Evolutionary conservation across 768 basidiomycete species (phyloP), one percentile per base, ranked within the genome.

Genomic region (Psilocybe sp.): DNA sequence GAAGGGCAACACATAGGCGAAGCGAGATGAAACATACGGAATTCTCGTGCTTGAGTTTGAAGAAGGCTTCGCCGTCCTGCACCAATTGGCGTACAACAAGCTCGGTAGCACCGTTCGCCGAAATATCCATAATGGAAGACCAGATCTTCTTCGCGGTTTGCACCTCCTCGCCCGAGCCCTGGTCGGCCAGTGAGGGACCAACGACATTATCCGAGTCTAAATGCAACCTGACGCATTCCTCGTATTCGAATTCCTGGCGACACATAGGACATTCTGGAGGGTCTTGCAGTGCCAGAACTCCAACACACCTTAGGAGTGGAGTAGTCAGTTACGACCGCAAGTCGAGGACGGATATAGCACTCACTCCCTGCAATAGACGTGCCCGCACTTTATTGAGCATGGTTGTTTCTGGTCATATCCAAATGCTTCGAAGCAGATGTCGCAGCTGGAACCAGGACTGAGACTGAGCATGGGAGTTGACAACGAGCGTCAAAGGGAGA

Each of bases 391-490:
- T 58, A 89, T 85, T 43, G 80, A 76, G 60, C 83, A 80, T 44
- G 87, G 86, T 7, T 76, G 72, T 61, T 79, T 82, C 40, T 56
- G 56, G 44, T 78, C 78, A 46, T 64, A 64, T 44, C 72, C 73
- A 62, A 84, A 89, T 31, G 69, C 65, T 57, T 89, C 87, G 57
- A 84, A 74, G 69, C 88, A 90, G 60, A 89, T 78, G 69, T 89
- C 87, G 76, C 87, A 90, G 43, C 73, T 71, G 59, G 87, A 88
- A 59, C 76, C 77, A 52, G 79, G 62, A 59, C 79, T 78, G 64
- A 87, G 64, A 64, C 77, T 79, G 59, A 89, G 77, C 89, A 89
- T 89, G 52, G 53, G 55, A 47, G 50, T 54, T 57, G 55, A 69
- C 69, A 65, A 65, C 58, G 63, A 65, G 41, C 46, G 60, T 56